Conservation (phyloP, 257 asterid genomes). For the Solanum paucissectum region DNA sequence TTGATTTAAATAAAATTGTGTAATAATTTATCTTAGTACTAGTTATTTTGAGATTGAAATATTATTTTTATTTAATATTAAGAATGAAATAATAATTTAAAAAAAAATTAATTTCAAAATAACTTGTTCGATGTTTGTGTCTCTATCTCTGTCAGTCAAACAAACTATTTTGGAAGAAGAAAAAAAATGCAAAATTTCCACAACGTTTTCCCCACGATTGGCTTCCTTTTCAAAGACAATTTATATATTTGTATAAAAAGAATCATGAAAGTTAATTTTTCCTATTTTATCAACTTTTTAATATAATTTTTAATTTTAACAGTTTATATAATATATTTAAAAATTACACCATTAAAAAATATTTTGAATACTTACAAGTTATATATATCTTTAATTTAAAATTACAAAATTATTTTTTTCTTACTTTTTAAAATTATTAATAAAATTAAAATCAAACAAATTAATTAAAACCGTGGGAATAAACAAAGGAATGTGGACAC, state of each 20-base stretch:
- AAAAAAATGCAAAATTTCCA: neutral
- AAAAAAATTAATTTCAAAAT: neutral
- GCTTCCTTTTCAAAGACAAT: neutral
- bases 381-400: neutral
- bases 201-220: neutral
- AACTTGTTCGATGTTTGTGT: neutral
- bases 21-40: neutral
- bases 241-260: neutral
- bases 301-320: neutral
- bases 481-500: neutral
- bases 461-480: neutral
- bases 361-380: neutral
- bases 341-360: neutral
- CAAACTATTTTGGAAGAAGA: neutral
- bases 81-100: neutral
- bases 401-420: no score
- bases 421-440: no score
- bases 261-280: neutral
- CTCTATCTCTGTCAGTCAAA: neutral
- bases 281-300: neutral
- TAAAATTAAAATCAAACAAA: neutral
- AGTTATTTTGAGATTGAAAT: no score
- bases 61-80: no score
- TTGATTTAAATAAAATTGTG: neutral
- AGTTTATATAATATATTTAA: no score